Percentiles rank a stretch among this genome's conserved stretches.
Conservation (phyloP, 2,329 filamentous ascomycete genomes). For the Fusarium sp. region DNA sequence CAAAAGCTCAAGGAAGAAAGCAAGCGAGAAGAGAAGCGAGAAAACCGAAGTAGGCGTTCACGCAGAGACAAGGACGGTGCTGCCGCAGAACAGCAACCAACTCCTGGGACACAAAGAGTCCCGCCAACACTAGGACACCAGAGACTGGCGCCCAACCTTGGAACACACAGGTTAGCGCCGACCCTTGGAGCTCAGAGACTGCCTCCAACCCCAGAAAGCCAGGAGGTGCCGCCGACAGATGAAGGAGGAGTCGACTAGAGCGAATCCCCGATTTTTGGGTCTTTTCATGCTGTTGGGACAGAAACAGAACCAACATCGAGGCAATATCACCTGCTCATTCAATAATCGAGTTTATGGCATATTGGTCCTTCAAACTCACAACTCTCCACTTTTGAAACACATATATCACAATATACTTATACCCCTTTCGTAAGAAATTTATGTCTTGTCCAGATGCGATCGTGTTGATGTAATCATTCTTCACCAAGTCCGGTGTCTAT, state of each 20-base stretch:
- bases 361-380: not conserved
- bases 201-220: conserved; percentile 5
- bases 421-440: too few relatives aligned
- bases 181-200: conserved; percentile 11
- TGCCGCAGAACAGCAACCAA: not conserved
- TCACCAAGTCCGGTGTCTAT: too few relatives aligned
- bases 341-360: not conserved
- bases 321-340: not conserved
- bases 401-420: not conserved
- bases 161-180: conserved; percentile 9
- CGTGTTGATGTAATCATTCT: too few relatives aligned
- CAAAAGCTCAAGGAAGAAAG: not conserved
- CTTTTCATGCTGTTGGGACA: not conserved
- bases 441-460: too few relatives aligned
- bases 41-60: conserved; percentile 1
- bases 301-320: not conserved
- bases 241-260: conserved; percentile 16
- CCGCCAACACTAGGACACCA: conserved; percentile 11
- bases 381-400: not conserved
- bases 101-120: not conserved
- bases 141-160: conserved; percentile 13
- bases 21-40: conserved; percentile 5
- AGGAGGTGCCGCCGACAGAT: conserved; percentile 5
- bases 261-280: not conserved
- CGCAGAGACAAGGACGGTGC: conserved; percentile 4